Evolutionary conservation across 1,284 basidiomycete species (phyloP), one percentile per base, ranked within the genome.

Genomic region (Puccinia triticina): DNA sequence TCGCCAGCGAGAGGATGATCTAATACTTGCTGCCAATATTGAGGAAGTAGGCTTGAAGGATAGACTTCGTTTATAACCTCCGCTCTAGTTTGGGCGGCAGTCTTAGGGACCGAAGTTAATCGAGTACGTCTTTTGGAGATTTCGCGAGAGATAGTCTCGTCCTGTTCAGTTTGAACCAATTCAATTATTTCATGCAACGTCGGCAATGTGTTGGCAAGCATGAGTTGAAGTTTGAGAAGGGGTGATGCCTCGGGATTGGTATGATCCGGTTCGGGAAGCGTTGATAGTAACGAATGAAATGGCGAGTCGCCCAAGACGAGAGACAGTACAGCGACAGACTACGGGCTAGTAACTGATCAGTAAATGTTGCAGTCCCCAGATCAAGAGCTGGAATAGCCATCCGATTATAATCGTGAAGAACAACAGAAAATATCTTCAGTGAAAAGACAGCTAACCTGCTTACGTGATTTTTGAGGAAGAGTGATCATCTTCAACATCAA

Each of bases 251-350:
- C 87, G 0, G 94, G 93, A 74, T 91, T 91, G 0, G 93, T 92
- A 23, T 91, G 90, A 86, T 96, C 93, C 0, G 93, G 92, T 1
- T 89, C 88, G 5, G 94, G 92, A 0, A 96, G 88, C 0, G 88
- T 88, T 0, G 90, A 91, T 2, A 98, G 88, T 0, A 91, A 88
- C 0, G 88, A 84, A 84, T 92, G 92, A 40, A 92, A 88, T 0
- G 90, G 88, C 11, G 95, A 96, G 14, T 90, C 90, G 0, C 94
- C 93, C 7, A 98, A 90, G 14, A 95, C 89, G 43, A 93, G 88
- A 3, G 89, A 89, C 14, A 98, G 89, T 0, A 91, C 90, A 48
- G 90, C 88, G 77, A 91, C 90, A 29, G 96, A 85, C 93, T 96
- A 72, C 40, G 43, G 21, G 12, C 43, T 46, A 67, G 66, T 29